Evolutionary conservation across 2,329 filamentous ascomycete genomes (phyloP).

Genomic region (Epichloe festucae): DNA sequence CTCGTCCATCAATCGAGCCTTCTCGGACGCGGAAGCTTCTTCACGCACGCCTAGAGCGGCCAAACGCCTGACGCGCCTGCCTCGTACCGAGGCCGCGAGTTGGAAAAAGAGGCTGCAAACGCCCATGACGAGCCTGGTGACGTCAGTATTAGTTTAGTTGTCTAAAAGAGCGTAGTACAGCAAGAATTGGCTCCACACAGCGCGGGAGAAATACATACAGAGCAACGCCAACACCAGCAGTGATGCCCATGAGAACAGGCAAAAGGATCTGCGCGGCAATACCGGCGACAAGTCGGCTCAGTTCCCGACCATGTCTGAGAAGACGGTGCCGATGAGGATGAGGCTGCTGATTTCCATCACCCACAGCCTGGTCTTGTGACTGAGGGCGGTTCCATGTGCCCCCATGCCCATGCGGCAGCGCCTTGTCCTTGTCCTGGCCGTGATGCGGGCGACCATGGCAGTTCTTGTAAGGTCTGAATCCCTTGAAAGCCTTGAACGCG

Average conservation of each 20-base stretch:
- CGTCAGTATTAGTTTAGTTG: constrained; percentile 15
- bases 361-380: constrained; percentile 8
- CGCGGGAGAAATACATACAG: constrained; percentile 29
- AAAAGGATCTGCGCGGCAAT: constrained; percentile 51
- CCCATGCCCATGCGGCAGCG: background rate
- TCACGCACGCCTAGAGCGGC: background rate
- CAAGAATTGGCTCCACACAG: too few relatives aligned
- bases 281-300: constrained; percentile 37
- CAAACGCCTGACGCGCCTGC: constrained; percentile 4
- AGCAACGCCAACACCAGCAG: constrained; percentile 54
- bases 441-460: constrained; percentile 12
- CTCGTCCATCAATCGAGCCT: constrained; percentile 34
- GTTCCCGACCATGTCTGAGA: constrained; percentile 16
- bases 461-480: constrained; percentile 9
- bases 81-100: constrained; percentile 37
- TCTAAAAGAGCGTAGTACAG: background rate
- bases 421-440: constrained; percentile 7
- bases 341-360: constrained; percentile 2
- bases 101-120: constrained; percentile 47
- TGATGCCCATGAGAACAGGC: constrained; percentile 55
- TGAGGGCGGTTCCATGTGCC: constrained; percentile 6
- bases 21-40: constrained; percentile 28
- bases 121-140: constrained; percentile 46
- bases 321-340: constrained; percentile 11
- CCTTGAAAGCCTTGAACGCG: constrained; percentile 15